phyloP scores from a whole-genome alignment of 1,284 basidiomycete genomes.

The Albatrellus sp. region DNA sequence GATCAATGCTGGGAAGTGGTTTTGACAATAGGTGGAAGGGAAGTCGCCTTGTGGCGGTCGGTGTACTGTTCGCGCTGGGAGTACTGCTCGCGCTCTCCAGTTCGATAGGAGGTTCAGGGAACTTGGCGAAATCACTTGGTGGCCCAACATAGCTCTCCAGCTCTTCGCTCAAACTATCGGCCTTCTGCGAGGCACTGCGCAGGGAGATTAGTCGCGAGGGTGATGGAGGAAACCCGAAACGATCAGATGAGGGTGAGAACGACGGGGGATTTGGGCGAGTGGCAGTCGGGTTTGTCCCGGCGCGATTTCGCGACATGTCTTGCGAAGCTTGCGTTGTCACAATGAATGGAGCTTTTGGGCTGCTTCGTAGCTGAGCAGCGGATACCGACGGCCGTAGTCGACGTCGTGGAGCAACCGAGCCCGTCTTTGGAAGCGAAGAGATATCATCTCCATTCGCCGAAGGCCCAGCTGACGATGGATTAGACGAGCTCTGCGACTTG shows the following conservation, averaged over 20 bases:
- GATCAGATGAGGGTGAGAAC: slow-evolving; percentile 19
- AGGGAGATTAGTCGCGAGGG: slow-evolving; percentile 11
- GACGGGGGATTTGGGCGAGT: slow-evolving; percentile 21
- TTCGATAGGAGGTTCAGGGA: slow-evolving; percentile 46
- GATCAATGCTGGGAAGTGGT: slow-evolving; percentile 33
- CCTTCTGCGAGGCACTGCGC: slow-evolving; percentile 12
- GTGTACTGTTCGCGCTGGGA: slow-evolving; percentile 18
- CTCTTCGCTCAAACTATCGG: slow-evolving; percentile 3
- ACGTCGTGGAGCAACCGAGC: slow-evolving; percentile 42
- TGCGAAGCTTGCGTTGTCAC: slow-evolving; percentile 22
- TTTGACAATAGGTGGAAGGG: slow-evolving; percentile 56
- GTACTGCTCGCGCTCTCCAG: slow-evolving; percentile 12
- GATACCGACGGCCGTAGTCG: slow-evolving; percentile 61
- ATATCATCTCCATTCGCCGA: slow-evolving; percentile 42
- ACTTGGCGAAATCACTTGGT: slow-evolving; percentile 54
- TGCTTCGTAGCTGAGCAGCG: slow-evolving; percentile 57
- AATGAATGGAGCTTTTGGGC: slow-evolving; percentile 23
- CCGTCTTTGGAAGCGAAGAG: slow-evolving; percentile 35
- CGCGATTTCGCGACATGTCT: slow-evolving; percentile 41
- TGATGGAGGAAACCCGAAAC: slow-evolving; percentile 12
- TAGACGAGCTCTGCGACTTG: slow-evolving; percentile 43
- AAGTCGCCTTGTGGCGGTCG: slow-evolving; percentile 43
- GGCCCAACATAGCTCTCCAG: slow-evolving; percentile 44
- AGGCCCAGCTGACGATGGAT: slow-evolving; percentile 34
- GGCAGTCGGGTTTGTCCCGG: slow-evolving; percentile 48